A percentile compares a stretch with the other conserved stretches of the same genome.
Evolutionary conservation across 2,329 filamentous ascomycete species (phyloP).

Genomic region (Beauveria asiatica): DNA sequence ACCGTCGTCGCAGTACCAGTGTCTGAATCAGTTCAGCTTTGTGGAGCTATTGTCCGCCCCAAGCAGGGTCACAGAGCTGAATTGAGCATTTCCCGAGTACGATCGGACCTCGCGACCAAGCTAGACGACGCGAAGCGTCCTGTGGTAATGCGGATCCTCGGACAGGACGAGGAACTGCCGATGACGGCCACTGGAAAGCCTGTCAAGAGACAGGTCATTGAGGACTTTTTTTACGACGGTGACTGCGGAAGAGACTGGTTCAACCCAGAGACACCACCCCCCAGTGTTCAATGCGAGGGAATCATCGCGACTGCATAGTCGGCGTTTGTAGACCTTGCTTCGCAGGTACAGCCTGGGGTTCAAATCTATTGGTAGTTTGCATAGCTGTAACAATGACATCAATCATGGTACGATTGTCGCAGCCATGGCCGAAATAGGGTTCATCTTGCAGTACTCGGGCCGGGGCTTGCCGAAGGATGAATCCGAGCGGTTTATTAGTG

Average conservation of each 20-base stretch:
- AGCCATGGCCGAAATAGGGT: neutral
- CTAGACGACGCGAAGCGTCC: constrained; percentile 15
- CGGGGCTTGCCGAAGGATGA: neutral
- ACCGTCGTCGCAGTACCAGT: constrained; percentile 16
- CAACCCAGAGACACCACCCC: neutral
- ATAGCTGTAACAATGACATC: neutral
- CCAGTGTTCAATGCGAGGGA: neutral
- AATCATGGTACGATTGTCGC: neutral
- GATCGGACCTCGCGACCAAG: constrained; percentile 10
- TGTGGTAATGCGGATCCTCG: constrained; percentile 13
- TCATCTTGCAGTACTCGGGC: neutral
- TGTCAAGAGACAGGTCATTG: constrained; percentile 12
- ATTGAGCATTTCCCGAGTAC: constrained; percentile 11
- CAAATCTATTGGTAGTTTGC: neutral
- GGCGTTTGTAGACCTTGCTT: neutral
- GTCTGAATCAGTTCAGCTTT: constrained; percentile 14
- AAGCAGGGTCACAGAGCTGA: neutral
- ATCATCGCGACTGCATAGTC: neutral
- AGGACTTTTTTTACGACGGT: constrained; percentile 12
- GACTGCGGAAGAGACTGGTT: constrained; percentile 5
- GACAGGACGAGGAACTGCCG: constrained; percentile 13
- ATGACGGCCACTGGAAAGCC: constrained; percentile 14
- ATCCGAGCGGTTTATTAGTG: neutral
- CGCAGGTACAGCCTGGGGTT: neutral
- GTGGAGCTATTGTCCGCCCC: constrained; percentile 15